Conservation (phyloP, 371 early-diverging fungal genomes). For the Hamiltosporidium magnivora region DNA sequence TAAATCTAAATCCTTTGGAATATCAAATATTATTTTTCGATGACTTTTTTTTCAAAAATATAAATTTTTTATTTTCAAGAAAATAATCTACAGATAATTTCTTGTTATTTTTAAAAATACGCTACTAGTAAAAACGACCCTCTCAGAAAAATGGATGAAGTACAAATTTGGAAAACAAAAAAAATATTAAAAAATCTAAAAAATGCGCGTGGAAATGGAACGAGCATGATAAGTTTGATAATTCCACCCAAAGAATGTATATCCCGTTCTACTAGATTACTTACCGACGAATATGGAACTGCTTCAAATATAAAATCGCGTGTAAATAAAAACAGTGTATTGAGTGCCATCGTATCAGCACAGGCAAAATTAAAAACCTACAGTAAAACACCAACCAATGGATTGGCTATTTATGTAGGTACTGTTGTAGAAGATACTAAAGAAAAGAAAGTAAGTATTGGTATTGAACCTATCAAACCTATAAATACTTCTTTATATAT, state of each 20-base stretch:
- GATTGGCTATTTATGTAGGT: constrained; percentile 77
- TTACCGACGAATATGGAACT: constrained; percentile 96
- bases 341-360: constrained; percentile 92
- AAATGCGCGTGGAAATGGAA: constrained; percentile 91
- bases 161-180: constrained; percentile 88
- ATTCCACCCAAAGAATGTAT: constrained; percentile 84
- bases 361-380: constrained; percentile 90
- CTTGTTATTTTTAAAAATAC: too few species aligned
- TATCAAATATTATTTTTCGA: too few species aligned
- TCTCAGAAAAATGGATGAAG: neutral
- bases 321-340: constrained; percentile 89
- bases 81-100: too few species aligned
- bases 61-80: too few species aligned
- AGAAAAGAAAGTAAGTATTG: constrained; percentile 94
- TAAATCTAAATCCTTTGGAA: too few species aligned
- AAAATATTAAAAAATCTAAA: constrained; percentile 83
- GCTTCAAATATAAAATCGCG: constrained; percentile 99
- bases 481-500: constrained; percentile 96
- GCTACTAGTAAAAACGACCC: neutral
- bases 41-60: too few species aligned
- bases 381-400: constrained; percentile 75
- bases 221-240: constrained; percentile 96
- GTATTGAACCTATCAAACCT: constrained; percentile 96
- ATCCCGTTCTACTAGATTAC: constrained; percentile 73
- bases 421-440: constrained; percentile 93